Percentiles rank a stretch among this genome's conserved stretches.
phyloP scores from a whole-genome alignment of 2,329 filamentous ascomycete species.

The Fusarium musae region DNA sequence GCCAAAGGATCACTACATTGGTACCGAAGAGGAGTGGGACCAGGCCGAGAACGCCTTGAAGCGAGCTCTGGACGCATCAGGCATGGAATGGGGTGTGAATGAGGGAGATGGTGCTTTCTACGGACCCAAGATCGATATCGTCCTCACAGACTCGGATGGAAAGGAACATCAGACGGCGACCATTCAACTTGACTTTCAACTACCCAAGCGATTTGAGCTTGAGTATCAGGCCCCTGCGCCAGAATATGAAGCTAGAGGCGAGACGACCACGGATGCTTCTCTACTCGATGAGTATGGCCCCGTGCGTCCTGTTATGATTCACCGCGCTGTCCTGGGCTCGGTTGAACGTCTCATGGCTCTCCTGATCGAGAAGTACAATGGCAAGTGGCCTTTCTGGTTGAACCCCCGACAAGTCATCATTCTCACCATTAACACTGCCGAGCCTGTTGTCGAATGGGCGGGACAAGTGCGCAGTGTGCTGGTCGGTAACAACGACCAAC shows the following conservation, averaged over 20 bases:
- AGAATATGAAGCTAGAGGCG: constrained; percentile 66
- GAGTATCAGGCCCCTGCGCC: constrained; percentile 78
- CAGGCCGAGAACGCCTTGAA: constrained; percentile 55
- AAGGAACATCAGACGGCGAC: constrained; percentile 92
- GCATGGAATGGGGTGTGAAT: constrained; percentile 78
- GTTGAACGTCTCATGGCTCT: constrained; percentile 87
- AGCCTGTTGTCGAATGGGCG: constrained; percentile 63
- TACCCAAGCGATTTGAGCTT: constrained; percentile 83
- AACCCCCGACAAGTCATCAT: constrained; percentile 82
- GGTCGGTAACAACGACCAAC: constrained; percentile 55
- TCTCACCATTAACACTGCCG: constrained; percentile 74
- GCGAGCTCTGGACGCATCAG: constrained; percentile 70
- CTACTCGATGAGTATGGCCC: constrained; percentile 64
- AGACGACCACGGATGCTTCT: constrained; percentile 60
- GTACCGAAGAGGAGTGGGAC: constrained; percentile 72
- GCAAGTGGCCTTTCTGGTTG: constrained; percentile 88
- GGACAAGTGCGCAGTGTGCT: constrained; percentile 61
- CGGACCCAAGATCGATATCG: constrained; percentile 90
- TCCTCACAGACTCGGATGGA: constrained; percentile 80
- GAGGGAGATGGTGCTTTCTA: constrained; percentile 90
- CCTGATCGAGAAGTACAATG: constrained; percentile 83
- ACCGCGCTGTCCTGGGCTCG: constrained; percentile 85
- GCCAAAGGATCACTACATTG: constrained; percentile 81
- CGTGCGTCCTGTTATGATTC: constrained; percentile 80
- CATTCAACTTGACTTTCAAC: constrained; percentile 89